Evolutionary conservation across 2,329 filamentous ascomycete species (phyloP).

Genomic region (Lachnellula suecica): DNA sequence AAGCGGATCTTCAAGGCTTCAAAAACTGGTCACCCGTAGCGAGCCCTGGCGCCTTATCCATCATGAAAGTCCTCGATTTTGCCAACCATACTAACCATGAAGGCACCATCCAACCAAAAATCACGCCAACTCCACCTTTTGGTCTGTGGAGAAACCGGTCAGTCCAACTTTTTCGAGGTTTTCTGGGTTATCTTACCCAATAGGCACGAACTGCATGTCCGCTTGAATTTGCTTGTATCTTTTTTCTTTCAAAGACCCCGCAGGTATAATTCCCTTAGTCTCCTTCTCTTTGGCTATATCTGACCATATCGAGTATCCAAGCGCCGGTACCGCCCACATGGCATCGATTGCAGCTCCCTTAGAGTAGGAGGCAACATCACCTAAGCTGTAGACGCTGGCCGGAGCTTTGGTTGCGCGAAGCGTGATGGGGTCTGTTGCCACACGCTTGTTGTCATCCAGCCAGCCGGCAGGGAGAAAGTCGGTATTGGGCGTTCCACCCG

Average conservation of each 20-base stretch:
- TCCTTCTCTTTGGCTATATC: background rate
- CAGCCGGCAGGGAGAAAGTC: conserved; percentile 45
- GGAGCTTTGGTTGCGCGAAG: conserved; percentile 42
- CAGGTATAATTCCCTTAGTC: background rate
- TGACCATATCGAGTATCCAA: background rate
- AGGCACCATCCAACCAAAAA: background rate
- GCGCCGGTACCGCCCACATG: conserved; percentile 37
- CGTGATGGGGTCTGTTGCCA: conserved; percentile 44
- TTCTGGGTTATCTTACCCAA: no score
- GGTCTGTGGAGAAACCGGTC: background rate
- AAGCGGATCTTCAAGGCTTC: background rate
- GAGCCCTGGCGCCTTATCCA: background rate
- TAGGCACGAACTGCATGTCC: background rate
- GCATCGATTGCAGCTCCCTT: conserved; percentile 42
- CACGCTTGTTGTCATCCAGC: conserved; percentile 45
- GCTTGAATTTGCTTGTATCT: background rate
- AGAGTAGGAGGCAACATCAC: conserved; percentile 44
- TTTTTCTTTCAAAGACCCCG: background rate
- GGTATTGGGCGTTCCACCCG: conserved; percentile 41
- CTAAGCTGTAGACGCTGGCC: conserved; percentile 45
- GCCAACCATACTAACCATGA: background rate
- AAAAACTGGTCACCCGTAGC: background rate
- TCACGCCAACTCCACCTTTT: background rate
- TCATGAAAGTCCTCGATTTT: background rate
- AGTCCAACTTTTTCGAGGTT: no score